phyloP scores from a whole-genome alignment of 1,284 basidiomycete genomes.

The Pholiota adiposa region DNA sequence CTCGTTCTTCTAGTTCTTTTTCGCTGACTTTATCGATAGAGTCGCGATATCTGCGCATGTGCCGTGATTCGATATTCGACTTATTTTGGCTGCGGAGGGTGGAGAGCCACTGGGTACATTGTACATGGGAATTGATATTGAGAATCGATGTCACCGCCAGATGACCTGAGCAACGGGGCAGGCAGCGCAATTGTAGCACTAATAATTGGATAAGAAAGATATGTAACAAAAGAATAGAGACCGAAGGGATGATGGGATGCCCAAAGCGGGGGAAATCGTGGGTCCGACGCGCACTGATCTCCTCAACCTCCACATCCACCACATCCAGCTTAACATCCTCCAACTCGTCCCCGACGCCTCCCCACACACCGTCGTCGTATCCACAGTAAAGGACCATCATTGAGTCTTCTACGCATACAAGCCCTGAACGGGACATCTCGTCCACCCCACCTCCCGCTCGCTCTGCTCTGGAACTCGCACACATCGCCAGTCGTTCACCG shows the following conservation, averaged over 20 bases:
- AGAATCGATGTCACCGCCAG: not conserved
- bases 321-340: slow-evolving; percentile 12
- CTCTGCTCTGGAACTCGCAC: slow-evolving; percentile 47
- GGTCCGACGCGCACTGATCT: slow-evolving; percentile 23
- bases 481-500: slow-evolving; percentile 29
- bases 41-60: not conserved
- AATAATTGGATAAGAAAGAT: not conserved
- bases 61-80: not conserved
- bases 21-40: not conserved
- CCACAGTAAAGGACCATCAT: slow-evolving; percentile 54
- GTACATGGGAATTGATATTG: not conserved
- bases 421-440: slow-evolving; percentile 59
- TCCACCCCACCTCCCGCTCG: slow-evolving; percentile 46
- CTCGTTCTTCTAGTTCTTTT: not conserved
- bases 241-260: slow-evolving; percentile 17
- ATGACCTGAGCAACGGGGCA: not conserved
- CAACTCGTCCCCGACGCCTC: slow-evolving; percentile 1
- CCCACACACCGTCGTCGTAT: slow-evolving; percentile 24
- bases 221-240: slow-evolving; percentile 6
- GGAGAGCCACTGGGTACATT: not conserved
- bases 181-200: not conserved
- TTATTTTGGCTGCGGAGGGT: slow-evolving; percentile 2
- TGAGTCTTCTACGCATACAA: slow-evolving; percentile 66
- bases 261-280: slow-evolving; percentile 28
- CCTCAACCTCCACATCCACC: slow-evolving; percentile 13